Conservation (phyloP, 225 moss, liverwort and hornwort species). For the Rhytidiadelphus loreus region DNA sequence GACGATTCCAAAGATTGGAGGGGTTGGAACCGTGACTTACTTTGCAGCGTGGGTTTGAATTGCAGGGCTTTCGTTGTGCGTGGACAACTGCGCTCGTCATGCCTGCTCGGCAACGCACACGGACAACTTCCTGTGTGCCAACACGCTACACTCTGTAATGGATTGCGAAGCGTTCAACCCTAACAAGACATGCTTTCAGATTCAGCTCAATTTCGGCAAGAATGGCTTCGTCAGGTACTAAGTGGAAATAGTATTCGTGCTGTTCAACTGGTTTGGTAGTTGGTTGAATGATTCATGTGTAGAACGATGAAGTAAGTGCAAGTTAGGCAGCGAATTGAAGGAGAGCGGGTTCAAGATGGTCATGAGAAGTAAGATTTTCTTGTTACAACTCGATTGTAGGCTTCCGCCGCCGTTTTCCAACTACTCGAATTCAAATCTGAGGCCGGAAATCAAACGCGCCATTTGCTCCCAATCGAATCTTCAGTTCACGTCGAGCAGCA, state of each 20-base stretch:
- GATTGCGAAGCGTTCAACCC: constrained; percentile 9
- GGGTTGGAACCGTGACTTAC: neutral
- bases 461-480: constrained; percentile 41
- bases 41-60: neutral
- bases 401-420: constrained; percentile 25
- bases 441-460: constrained; percentile 26
- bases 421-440: constrained; percentile 27
- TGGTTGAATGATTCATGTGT: neutral
- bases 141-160: constrained; percentile 9
- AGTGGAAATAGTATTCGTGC: neutral
- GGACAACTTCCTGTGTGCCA: constrained; percentile 32
- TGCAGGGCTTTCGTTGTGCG: constrained; percentile 35
- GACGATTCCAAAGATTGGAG: neutral
- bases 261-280: neutral
- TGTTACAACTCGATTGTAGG: neutral
- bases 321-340: neutral
- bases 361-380: neutral
- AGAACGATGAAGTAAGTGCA: neutral
- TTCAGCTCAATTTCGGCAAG: constrained; percentile 24
- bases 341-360: neutral
- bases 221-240: constrained; percentile 29
- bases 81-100: constrained; percentile 45
- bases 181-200: constrained; percentile 18
- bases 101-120: constrained; percentile 26
- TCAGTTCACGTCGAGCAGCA: constrained; percentile 38